Evolutionary conservation across 2,329 filamentous ascomycete genomes (phyloP).

Genomic region (Paecilomyces niveus): DNA sequence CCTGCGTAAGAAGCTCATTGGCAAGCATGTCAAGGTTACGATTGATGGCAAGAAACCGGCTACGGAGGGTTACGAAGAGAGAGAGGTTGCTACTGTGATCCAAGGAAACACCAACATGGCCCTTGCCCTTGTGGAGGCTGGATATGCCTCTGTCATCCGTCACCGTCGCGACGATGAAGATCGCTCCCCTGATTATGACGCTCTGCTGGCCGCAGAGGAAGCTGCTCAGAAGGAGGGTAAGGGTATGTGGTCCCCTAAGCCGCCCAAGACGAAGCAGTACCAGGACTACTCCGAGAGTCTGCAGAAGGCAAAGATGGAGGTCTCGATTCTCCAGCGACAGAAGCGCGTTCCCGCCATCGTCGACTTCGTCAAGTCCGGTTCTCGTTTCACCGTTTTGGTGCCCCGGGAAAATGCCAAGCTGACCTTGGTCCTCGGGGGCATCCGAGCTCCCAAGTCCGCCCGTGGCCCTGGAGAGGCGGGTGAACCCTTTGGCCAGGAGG

Average conservation of each 20-base stretch:
- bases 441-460: slow-evolving; percentile 82
- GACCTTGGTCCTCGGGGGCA: slow-evolving; percentile 88
- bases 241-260: slow-evolving; percentile 91
- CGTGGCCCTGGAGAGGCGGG: slow-evolving; percentile 71
- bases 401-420: slow-evolving; percentile 91
- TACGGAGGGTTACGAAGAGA: slow-evolving; percentile 83
- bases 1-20: slow-evolving; percentile 85
- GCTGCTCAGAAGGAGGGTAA: slow-evolving; percentile 77
- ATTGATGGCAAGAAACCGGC: slow-evolving; percentile 89
- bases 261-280: slow-evolving; percentile 73
- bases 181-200: slow-evolving; percentile 85
- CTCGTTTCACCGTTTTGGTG: slow-evolving; percentile 84
- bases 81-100: slow-evolving; percentile 84
- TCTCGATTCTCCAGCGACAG: slow-evolving; percentile 79
- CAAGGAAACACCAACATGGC: slow-evolving; percentile 82
- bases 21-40: slow-evolving; percentile 84
- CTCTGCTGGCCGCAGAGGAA: slow-evolving; percentile 39
- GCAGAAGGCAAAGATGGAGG: slow-evolving; percentile 92
- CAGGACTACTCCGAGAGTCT: slow-evolving; percentile 85
- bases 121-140: slow-evolving; percentile 77
- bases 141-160: slow-evolving; percentile 87
- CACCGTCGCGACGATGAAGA: slow-evolving; percentile 94
- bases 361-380: slow-evolving; percentile 96
- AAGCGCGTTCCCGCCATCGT: slow-evolving; percentile 89
- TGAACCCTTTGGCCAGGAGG: slow-evolving; percentile 93